Evolutionary conservation across 2,329 filamentous ascomycete genomes (phyloP).

Genomic region (Xylariales sp.): DNA sequence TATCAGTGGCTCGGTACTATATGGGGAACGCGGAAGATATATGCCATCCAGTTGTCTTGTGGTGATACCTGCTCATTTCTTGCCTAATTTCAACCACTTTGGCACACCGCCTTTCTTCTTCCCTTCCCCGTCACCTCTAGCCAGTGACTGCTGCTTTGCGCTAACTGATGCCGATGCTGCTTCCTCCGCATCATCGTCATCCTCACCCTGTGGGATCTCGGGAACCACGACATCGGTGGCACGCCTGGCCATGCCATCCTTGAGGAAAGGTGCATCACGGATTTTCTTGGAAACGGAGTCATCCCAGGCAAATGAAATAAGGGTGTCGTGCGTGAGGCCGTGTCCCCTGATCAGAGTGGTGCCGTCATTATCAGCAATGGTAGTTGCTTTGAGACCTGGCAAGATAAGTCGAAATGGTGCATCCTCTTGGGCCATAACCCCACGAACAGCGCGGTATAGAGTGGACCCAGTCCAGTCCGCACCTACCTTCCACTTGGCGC

Average conservation of each 20-base stretch:
- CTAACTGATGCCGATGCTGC: constrained; percentile 20
- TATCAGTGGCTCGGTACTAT: too few species aligned
- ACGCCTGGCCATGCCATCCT: constrained; percentile 49
- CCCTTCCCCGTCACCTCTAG: constrained; percentile 28
- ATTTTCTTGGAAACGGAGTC: constrained; percentile 53
- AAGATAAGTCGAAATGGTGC: constrained; percentile 71
- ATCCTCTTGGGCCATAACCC: constrained; percentile 60
- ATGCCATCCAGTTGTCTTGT: too few species aligned
- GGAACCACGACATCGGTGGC: constrained; percentile 66
- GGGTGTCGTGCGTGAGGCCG: constrained; percentile 63
- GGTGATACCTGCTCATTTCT: constrained; percentile 5
- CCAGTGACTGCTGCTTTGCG: constrained; percentile 16
- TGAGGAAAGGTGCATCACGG: constrained; percentile 56
- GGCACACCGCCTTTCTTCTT: constrained; percentile 4
- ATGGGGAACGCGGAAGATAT: too few species aligned
- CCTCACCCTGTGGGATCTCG: constrained; percentile 39
- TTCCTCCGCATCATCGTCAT: constrained; percentile 34
- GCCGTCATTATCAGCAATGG: constrained; percentile 38
- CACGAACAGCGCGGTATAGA: constrained; percentile 71
- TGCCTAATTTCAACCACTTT: constrained; percentile 7
- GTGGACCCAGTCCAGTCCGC: constrained; percentile 64
- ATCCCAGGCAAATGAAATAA: constrained; percentile 75
- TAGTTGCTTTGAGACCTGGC: constrained; percentile 45
- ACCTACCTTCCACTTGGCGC: constrained; percentile 67
- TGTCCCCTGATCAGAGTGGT: constrained; percentile 68